A percentile compares a stretch with the other conserved stretches of the same genome.
Conservation (phyloP, 495 filamentous ascomycete species). For the Lineolata rhizophorae region DNA sequence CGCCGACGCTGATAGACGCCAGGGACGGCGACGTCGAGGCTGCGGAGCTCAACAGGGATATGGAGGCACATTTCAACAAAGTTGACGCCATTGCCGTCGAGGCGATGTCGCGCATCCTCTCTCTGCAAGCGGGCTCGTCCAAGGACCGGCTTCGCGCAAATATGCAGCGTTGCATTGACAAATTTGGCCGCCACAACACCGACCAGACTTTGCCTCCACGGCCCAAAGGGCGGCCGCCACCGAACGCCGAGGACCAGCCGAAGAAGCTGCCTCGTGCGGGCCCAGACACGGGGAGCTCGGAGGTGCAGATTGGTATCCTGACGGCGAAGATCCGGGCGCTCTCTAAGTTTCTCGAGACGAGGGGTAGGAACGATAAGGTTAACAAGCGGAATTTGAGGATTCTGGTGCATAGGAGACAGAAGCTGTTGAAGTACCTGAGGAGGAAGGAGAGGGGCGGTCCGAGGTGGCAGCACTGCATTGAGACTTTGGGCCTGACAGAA, state of each 20-base stretch:
- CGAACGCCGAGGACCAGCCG: constrained; percentile 16
- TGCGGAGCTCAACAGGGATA: constrained; percentile 12
- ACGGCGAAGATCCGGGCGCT: constrained; percentile 82
- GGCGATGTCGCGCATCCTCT: constrained; percentile 56
- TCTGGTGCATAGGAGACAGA: constrained; percentile 76
- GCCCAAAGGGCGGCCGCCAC: constrained; percentile 14
- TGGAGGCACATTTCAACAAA: constrained; percentile 10
- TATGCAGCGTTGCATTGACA: constrained; percentile 59
- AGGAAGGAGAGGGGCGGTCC: constrained; percentile 76
- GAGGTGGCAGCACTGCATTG: constrained; percentile 65
- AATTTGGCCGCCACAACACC: constrained; percentile 82
- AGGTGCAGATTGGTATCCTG: constrained; percentile 94
- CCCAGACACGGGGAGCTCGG: constrained; percentile 74
- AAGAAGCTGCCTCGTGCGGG: constrained; percentile 47
- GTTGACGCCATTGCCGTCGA: constrained; percentile 31
- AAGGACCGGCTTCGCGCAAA: constrained; percentile 62
- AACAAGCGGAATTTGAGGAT: constrained; percentile 78
- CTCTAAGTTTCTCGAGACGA: constrained; percentile 31
- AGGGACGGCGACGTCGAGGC: not conserved
- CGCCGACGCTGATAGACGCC: constrained; percentile 21
- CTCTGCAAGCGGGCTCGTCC: constrained; percentile 47
- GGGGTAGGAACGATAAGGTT: constrained; percentile 52
- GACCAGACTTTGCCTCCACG: constrained; percentile 42
- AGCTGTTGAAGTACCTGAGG: constrained; percentile 64
- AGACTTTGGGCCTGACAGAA: constrained; percentile 65